Conservation (phyloP, 768 basidiomycete species). For the Suillus fuscotomentosus region DNA sequence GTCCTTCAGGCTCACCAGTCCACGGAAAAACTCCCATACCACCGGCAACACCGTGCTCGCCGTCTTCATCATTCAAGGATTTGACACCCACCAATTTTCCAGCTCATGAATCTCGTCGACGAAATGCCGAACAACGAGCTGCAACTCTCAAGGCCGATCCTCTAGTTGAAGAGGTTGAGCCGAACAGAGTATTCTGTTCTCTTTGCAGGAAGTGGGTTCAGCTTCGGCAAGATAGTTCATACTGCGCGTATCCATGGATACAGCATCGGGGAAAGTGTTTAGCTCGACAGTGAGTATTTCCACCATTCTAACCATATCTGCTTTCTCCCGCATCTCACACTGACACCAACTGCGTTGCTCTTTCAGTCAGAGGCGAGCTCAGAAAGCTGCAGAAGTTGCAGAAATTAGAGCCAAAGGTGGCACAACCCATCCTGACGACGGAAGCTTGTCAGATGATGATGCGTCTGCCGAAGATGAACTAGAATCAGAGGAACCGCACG, state of each 20-base stretch:
- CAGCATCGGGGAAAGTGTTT: constrained; percentile 78
- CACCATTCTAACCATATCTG: constrained; percentile 9
- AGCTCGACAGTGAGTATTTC: constrained; percentile 57
- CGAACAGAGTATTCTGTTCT: constrained; percentile 70
- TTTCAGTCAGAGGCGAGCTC: constrained; percentile 53
- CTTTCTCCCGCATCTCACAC: constrained; percentile 5
- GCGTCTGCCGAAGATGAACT: constrained; percentile 33
- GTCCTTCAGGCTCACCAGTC: neutral
- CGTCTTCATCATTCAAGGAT: constrained; percentile 50
- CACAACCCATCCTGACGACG: constrained; percentile 23
- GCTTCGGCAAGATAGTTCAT: constrained; percentile 72
- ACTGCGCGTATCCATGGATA: constrained; percentile 81
- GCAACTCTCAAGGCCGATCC: constrained; percentile 66
- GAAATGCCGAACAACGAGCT: constrained; percentile 79
- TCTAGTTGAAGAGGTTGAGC: constrained; percentile 68
- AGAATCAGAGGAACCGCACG: constrained; percentile 35
- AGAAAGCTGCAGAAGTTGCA: constrained; percentile 53
- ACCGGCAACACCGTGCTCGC: constrained; percentile 22
- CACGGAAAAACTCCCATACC: constrained; percentile 13
- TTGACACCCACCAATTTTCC: constrained; percentile 58
- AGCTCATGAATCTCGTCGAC: constrained; percentile 62
- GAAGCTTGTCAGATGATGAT: constrained; percentile 30
- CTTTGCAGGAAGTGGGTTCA: constrained; percentile 84
- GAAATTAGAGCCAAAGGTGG: constrained; percentile 41
- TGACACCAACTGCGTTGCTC: constrained; percentile 4